Evolutionary conservation across 495 filamentous ascomycete species (phyloP), one percentile per base, ranked within the genome.

Genomic region (Aspergillus baeticus): DNA sequence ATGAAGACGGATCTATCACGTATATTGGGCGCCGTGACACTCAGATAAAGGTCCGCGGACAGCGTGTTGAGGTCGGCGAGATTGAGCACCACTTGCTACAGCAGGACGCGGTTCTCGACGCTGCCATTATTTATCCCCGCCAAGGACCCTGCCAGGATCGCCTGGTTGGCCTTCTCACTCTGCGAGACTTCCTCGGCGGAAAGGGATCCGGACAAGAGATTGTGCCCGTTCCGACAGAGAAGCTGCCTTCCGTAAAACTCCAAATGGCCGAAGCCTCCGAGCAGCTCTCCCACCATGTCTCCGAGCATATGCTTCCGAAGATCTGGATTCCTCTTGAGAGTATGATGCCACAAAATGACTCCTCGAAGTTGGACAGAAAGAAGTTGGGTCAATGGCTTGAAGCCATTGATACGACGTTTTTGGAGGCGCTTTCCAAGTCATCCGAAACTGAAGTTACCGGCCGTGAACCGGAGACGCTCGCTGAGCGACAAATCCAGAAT

Each of bases 41-140:
- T 14, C 74, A 77, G 35, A 66, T 81, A 41, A 81, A 81, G 61
- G 68, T 81, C 41, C 65, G 73, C 0, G 77, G 78, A 17, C 57
- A 77, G 53, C 65, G 75, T 21, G 69, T 81, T 23, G 78, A 80
- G 51, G 49, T 78, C 8, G 74, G 68, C 14, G 77, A 80, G 26
- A 67, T 76, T 14, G 76, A 72, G 26, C 42, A 54, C 15, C 47
- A 56, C 18, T 34, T 58, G 14, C 34, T 55, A 15, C 53, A 55
- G 22, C 53, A 41, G 23, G 53, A 55, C 1, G 15, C 26, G 0
- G 54, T 55, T 29, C 43, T 55, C 26, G 53, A 51, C 37, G 59
- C 54, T 17, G 31, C 63, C 5, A 60, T 60, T 17, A 44, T 60
- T 17, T 60, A 26, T 35, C 57, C 45, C 14, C 36, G 46, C 1